Evolutionary conservation across 2,329 filamentous ascomycete genomes (phyloP).

Genomic region (Zelopaecilomyces penicillatus): DNA sequence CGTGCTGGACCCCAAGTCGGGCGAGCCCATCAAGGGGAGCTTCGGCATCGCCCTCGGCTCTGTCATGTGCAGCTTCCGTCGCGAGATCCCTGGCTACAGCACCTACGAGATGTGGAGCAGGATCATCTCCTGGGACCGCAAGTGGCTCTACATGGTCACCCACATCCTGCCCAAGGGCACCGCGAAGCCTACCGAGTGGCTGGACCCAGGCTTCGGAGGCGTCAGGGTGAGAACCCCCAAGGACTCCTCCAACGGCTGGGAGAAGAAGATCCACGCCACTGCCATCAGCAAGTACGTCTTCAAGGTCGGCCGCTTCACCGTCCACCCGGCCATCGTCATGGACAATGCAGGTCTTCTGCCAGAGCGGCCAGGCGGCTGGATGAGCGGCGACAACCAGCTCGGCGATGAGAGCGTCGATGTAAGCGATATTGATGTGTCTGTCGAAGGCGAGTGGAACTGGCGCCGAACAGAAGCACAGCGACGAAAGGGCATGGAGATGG

Average conservation of each 20-base stretch:
- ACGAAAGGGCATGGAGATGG: slow-evolving; percentile 46
- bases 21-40: slow-evolving; percentile 41
- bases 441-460: slow-evolving; percentile 48
- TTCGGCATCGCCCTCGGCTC: slow-evolving; percentile 62
- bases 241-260: slow-evolving; percentile 36
- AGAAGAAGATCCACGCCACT: slow-evolving; percentile 61
- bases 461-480: slow-evolving; percentile 46
- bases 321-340: slow-evolving; percentile 72
- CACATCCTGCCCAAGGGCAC: slow-evolving; percentile 61
- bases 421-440: slow-evolving; percentile 25
- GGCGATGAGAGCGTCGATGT: slow-evolving; percentile 31
- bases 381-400: slow-evolving; percentile 34
- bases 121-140: slow-evolving; percentile 67
- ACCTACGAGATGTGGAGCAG: slow-evolving; percentile 66
- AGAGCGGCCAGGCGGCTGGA: slow-evolving; percentile 58
- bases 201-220: slow-evolving; percentile 36
- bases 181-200: slow-evolving; percentile 46
- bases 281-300: slow-evolving; percentile 74
- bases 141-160: slow-evolving; percentile 71
- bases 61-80: slow-evolving; percentile 65
- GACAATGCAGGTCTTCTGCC: slow-evolving; percentile 67
- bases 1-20: slow-evolving; percentile 40
- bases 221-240: slow-evolving; percentile 30
- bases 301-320: slow-evolving; percentile 73
- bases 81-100: slow-evolving; percentile 62